Conservation (phyloP, 139 green algal species). For the Chlamydomonas asymmetrica region DNA sequence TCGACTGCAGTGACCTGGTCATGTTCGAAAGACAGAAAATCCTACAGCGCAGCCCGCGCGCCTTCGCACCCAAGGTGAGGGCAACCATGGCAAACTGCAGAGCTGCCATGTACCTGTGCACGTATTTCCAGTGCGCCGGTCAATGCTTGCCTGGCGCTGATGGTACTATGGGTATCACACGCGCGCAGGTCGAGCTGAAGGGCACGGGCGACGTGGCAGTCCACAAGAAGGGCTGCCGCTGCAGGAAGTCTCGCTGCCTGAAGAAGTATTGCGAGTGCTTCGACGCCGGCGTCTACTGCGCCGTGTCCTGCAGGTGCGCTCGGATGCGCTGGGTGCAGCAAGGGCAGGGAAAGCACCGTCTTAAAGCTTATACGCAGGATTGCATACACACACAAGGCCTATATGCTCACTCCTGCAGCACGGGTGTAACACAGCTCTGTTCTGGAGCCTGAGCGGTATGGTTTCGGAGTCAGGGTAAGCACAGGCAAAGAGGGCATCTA, state of each 20-base stretch:
- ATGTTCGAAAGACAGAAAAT: conserved; percentile 38
- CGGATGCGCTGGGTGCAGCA: not conserved
- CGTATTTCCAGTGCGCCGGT: not conserved
- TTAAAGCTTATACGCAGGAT: too few species aligned
- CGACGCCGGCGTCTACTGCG: conserved; percentile 60
- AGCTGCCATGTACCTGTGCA: too few species aligned
- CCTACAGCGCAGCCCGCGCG: conserved; percentile 45
- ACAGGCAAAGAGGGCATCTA: not conserved
- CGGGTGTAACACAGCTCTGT: too few species aligned
- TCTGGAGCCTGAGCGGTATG: too few species aligned
- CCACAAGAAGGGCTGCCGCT: conserved; percentile 75
- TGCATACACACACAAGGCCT: too few species aligned
- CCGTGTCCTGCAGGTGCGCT: conserved; percentile 59
- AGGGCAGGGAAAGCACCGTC: not conserved
- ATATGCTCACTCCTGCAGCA: too few species aligned
- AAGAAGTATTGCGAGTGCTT: conserved; percentile 80
- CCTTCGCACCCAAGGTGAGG: conserved; percentile 62
- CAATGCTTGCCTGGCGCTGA: not conserved
- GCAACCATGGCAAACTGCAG: too few species aligned
- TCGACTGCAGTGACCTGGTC: conserved; percentile 34
- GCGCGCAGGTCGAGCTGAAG: conserved; percentile 9
- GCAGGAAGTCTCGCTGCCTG: conserved; percentile 46
- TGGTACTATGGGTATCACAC: not conserved
- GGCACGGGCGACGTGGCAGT: conserved; percentile 16
- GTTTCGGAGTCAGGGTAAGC: too few species aligned